Conservation (phyloP, 176 grass and related monocot genomes). For the Triticum timopheevii region DNA sequence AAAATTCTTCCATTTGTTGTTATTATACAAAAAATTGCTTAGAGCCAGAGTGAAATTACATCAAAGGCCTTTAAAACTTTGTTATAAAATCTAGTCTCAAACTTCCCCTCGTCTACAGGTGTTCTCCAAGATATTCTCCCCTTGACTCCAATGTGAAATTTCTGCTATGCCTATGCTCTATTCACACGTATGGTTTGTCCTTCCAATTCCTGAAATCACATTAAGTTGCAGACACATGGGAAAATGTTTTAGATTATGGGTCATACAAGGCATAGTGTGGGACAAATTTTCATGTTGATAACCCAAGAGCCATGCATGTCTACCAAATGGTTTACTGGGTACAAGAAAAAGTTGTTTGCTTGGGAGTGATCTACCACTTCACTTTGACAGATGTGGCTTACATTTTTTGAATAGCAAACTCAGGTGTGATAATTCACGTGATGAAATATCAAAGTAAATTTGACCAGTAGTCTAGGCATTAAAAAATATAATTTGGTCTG, state of each 20-base stretch:
- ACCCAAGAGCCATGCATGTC: neutral
- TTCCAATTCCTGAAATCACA: constrained; percentile 82
- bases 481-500: neutral
- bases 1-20: constrained; percentile 26
- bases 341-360: neutral
- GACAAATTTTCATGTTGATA: neutral
- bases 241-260: neutral
- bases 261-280: neutral
- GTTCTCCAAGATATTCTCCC: neutral
- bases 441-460: neutral
- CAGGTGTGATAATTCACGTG: neutral
- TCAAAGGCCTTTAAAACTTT: constrained; percentile 5
- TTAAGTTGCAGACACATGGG: neutral
- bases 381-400: neutral
- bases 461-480: neutral
- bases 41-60: neutral
- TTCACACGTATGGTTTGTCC: constrained; percentile 97
- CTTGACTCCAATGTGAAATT: constrained; percentile 5
- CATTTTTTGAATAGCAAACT: neutral
- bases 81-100: constrained; percentile 29
- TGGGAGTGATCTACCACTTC: neutral
- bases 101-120: constrained; percentile 25
- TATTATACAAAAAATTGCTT: constrained; percentile 35
- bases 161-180: constrained; percentile 55
- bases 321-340: neutral